Conservation (phyloP, 2,329 filamentous ascomycete species). For the Colletotrichum navitas region DNA sequence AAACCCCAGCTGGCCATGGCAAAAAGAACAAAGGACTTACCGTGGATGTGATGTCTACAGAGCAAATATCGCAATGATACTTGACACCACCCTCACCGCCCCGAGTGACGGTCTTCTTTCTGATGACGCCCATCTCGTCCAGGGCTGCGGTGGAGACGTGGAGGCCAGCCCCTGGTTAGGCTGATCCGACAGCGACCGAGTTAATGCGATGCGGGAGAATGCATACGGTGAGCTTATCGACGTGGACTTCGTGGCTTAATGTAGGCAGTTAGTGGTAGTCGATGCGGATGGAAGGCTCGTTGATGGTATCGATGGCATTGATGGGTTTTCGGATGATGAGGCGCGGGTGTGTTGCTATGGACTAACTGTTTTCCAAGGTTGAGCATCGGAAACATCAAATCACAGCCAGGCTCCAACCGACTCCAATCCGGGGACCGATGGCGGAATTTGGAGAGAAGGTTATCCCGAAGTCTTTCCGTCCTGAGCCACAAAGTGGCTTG, state of each 20-base stretch:
- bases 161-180: slow-evolving; percentile 41
- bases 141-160: slow-evolving; percentile 40
- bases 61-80: slow-evolving; percentile 98
- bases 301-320: slow-evolving; percentile 16
- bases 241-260: accelerated
- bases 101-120: slow-evolving; percentile 90
- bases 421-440: slow-evolving; percentile 23
- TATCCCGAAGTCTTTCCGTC: slow-evolving; percentile 31
- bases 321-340: slow-evolving; percentile 29
- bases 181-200: slow-evolving; percentile 32
- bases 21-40: slow-evolving; percentile 65
- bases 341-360: slow-evolving; percentile 26
- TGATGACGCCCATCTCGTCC: slow-evolving; percentile 86
- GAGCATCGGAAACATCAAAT: slow-evolving; percentile 17
- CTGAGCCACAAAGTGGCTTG: neutral
- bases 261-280: neutral
- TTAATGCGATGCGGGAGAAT: slow-evolving; percentile 22
- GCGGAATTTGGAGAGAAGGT: slow-evolving; percentile 13
- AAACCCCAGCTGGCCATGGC: slow-evolving; percentile 3
- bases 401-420: slow-evolving; percentile 31
- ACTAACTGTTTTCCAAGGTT: slow-evolving; percentile 14
- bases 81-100: slow-evolving; percentile 91
- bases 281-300: slow-evolving; percentile 14
- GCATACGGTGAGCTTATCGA: slow-evolving; percentile 17
- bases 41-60: slow-evolving; percentile 95